Conservation (phyloP, 192 early-diverging fungal species). For the Chytriomyces hyalinus region DNA sequence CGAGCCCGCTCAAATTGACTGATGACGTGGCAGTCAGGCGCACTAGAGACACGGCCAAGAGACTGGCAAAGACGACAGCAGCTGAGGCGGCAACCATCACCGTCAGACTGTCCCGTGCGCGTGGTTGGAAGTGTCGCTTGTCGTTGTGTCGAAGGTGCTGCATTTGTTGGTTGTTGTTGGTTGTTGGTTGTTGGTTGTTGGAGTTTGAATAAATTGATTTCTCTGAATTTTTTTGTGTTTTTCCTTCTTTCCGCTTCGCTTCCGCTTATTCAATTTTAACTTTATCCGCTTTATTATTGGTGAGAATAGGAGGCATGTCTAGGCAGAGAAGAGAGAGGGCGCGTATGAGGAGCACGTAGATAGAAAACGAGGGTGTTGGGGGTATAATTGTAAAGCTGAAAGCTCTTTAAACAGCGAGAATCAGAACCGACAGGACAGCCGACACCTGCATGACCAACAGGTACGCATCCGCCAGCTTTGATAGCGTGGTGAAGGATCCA, state of each 20-base stretch:
- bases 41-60: background rate
- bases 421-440: too few relatives aligned
- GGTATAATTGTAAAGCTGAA: too few relatives aligned
- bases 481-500: too few relatives aligned
- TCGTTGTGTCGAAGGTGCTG: background rate
- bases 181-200: background rate
- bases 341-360: too few relatives aligned
- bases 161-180: background rate
- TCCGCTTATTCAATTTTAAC: too few relatives aligned
- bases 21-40: background rate
- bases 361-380: too few relatives aligned
- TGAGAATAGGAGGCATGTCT: too few relatives aligned
- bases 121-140: background rate
- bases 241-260: background rate
- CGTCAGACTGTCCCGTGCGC: background rate
- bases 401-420: too few relatives aligned
- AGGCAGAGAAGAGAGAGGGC: too few relatives aligned
- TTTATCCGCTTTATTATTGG: too few relatives aligned
- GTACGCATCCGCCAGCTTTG: too few relatives aligned
- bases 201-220: background rate
- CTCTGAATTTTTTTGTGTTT: background rate
- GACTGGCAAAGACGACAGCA: background rate
- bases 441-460: too few relatives aligned
- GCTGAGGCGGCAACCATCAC: background rate
- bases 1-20: background rate